These are phyloP conservation scores for Glaciozyma martinii DNA, from an alignment of 768 basidiomycete genomes.

Conservation along the genomic window DNA sequence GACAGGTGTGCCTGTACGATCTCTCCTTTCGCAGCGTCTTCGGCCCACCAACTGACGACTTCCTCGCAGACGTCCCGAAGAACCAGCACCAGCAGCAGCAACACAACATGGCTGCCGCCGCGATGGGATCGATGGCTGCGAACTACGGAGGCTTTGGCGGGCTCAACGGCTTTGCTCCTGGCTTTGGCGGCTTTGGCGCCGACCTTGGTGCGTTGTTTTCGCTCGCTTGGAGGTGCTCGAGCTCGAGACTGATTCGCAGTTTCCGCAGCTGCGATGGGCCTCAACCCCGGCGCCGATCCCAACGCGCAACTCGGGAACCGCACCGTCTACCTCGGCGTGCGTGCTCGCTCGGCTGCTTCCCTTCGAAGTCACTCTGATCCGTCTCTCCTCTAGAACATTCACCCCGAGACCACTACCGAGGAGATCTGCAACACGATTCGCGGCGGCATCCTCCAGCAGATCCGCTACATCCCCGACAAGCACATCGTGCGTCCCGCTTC, in stretches of 20 bases:
- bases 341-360: neutral
- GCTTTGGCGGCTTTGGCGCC: conserved; percentile 18
- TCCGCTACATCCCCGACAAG: conserved; percentile 92
- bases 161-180: conserved; percentile 29
- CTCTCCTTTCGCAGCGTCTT: neutral
- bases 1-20: conserved; percentile 58
- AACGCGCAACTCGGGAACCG: conserved; percentile 60
- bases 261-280: conserved; percentile 26
- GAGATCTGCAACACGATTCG: conserved; percentile 93
- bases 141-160: conserved; percentile 35
- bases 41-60: no score
- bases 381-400: conserved; percentile 53
- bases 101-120: conserved; percentile 42
- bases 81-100: conserved; percentile 61
- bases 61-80: conserved; percentile 79
- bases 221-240: conserved; percentile 37
- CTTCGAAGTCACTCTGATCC: neutral
- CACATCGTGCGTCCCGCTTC: conserved; percentile 58
- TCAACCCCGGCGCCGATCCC: conserved; percentile 35
- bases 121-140: conserved; percentile 39
- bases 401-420: conserved; percentile 88
- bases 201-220: conserved; percentile 35
- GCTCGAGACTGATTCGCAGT: conserved; percentile 23
- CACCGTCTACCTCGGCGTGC: conserved; percentile 75
- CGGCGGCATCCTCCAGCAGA: conserved; percentile 91